These are phyloP conservation scores for Sedum album DNA, from an alignment of 164 flowering plant species.

Conservation along the genomic window DNA sequence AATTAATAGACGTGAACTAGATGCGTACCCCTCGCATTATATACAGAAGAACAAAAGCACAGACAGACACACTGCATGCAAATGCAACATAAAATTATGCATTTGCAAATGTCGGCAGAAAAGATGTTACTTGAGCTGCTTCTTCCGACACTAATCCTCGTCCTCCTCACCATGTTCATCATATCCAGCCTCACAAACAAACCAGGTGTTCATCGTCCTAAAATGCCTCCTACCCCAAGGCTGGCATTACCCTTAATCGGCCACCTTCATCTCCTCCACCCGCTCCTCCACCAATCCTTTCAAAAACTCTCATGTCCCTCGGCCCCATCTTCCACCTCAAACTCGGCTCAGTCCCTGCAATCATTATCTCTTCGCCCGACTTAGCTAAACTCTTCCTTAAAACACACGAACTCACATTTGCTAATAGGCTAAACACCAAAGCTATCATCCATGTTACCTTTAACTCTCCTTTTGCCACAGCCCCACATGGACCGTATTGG, in stretches of 20 bases:
- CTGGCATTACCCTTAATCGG: too few relatives aligned
- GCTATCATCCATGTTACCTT: slow-evolving; percentile 25
- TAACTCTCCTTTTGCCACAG: slow-evolving; percentile 22
- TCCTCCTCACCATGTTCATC: slow-evolving; percentile 12
- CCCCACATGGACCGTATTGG: slow-evolving; percentile 43
- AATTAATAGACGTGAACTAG: too few relatives aligned
- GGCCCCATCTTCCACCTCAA: slow-evolving; percentile 31
- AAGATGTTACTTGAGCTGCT: background rate
- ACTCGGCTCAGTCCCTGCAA: slow-evolving; percentile 24
- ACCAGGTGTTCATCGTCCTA: background rate
- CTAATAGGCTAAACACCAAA: slow-evolving; percentile 17
- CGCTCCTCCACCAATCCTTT: slow-evolving; percentile 31
- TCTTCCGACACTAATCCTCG: background rate
- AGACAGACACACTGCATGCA: too few relatives aligned
- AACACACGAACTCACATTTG: slow-evolving; percentile 31
- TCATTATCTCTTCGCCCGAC: slow-evolving; percentile 34
- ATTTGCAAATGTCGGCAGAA: too few relatives aligned
- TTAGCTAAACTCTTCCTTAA: slow-evolving; percentile 35
- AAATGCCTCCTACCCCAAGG: slow-evolving; percentile 45
- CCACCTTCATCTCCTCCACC: slow-evolving; percentile 32
- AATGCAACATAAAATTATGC: too few relatives aligned
- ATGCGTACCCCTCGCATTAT: too few relatives aligned
- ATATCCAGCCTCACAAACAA: background rate
- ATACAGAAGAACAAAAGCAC: too few relatives aligned
- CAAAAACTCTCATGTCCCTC: slow-evolving; percentile 25